Evolutionary conservation across 306 rosid species (phyloP), one percentile per base, ranked within the genome.

Genomic region (Prunus davidiana): DNA sequence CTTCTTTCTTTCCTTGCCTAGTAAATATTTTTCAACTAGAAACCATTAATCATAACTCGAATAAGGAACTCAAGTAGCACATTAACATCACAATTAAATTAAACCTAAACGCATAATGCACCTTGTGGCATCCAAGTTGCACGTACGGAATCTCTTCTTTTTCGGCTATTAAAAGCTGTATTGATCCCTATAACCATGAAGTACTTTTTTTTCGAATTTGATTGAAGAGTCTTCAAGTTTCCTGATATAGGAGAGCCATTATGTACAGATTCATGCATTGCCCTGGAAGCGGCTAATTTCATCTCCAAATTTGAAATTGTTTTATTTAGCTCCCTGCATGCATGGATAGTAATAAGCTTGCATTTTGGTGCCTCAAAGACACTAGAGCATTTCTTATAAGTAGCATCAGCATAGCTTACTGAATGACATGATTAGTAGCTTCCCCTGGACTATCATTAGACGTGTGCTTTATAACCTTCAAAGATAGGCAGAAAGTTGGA

Each of bases 111-210:
- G 51, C 62, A 47, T 74, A 57, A 77, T 75, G 77, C 86, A 91
- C 98, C 96, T 90, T 60, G 90, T 57, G 98, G 98, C 97, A 91
- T 91, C 98, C 97, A 94, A 70, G 98, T 90, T 79, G 82, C 81
- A 82, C 98, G 93, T 78, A 91, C 84, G 55, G 97, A 94, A 76
- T 94, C 96, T 86, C 98, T 87, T 76, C 97, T 80, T 72, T 84
- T 91, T 65, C 88, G 79, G 86, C 97, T 94, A 80, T 85, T 90
- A 77, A 94, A 90, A 67, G 98, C 96, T 67, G 97, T 94, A 85
- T 88, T 91, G 80, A 91, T 90, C 69, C 98, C 98, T 74, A 94
- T 84, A 78, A 94, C 91, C 89, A 91, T 83, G 50, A 87, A 86
- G 81, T 85, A 91, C 80, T 87, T 94, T 86, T 87, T 91, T 79